These are phyloP conservation scores for Fusarium continuum DNA, from an alignment of 2,329 filamentous ascomycete genomes.

Conservation along the genomic window DNA sequence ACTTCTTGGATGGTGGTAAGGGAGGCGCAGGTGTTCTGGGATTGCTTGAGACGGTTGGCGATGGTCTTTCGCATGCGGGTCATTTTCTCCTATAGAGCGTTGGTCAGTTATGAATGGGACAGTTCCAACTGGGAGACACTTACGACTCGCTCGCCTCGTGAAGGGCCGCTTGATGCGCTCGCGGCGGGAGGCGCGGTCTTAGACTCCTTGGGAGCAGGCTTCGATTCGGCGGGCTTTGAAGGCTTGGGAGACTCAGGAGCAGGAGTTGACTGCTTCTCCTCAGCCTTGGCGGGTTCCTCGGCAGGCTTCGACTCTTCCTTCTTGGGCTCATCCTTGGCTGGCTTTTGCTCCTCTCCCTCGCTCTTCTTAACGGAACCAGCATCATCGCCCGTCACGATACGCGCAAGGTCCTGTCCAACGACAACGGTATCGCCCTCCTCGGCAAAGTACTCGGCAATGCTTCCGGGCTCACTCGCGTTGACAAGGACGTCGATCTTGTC, in stretches of 20 bases:
- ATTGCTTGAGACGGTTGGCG: slow-evolving; percentile 72
- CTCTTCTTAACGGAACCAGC: slow-evolving; percentile 29
- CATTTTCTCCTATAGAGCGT: slow-evolving; percentile 49
- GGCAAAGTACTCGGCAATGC: slow-evolving; percentile 45
- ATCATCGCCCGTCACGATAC: slow-evolving; percentile 42
- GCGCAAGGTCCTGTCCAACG: slow-evolving; percentile 46
- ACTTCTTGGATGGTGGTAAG: slow-evolving; percentile 65
- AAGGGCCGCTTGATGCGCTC: slow-evolving; percentile 8
- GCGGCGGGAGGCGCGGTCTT: slow-evolving; percentile 19
- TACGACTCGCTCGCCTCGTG: slow-evolving; percentile 36
- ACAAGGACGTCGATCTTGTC: slow-evolving; percentile 49
- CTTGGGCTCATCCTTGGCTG: slow-evolving; percentile 31
- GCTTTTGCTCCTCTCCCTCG: slow-evolving; percentile 30
- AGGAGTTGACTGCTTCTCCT: slow-evolving; percentile 33
- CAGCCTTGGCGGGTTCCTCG: slow-evolving; percentile 19
- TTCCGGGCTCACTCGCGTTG: slow-evolving; percentile 40
- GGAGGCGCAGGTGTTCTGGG: slow-evolving; percentile 74
- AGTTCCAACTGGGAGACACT: not conserved
- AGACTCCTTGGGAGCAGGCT: slow-evolving; percentile 28
- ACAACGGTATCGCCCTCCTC: slow-evolving; percentile 47
- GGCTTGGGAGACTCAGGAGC: slow-evolving; percentile 23
- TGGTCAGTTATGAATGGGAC: not conserved
- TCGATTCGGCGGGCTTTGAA: slow-evolving; percentile 27
- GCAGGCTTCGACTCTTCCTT: slow-evolving; percentile 28
- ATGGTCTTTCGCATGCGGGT: slow-evolving; percentile 80